Base-by-base conservation (phyloP, 225 moss, liverwort and hornwort genomes). In the Climacium dendroides region DNA sequence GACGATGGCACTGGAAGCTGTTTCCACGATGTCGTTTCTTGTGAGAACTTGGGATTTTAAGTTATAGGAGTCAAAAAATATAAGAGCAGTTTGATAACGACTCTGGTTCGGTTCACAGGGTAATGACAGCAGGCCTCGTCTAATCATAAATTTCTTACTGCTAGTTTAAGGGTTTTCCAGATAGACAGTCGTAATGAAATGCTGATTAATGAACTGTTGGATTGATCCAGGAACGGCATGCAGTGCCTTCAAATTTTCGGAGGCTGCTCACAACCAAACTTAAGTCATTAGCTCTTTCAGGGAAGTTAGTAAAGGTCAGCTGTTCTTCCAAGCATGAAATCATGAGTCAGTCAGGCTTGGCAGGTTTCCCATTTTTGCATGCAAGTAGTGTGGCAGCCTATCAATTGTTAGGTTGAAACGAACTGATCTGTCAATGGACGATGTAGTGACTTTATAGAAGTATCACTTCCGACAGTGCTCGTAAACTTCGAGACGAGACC, bases 171-270 rank as follows among this genome's bases (percentile, higher is more conserved):
- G 86, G 64, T 81, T 88, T 88, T 88, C 76, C 73, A 81, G 71
- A 39, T 84, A 73, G 78, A 77, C 86, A 74, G 87, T 82, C 85
- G 82, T 85, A 81, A 87, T 26, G 90, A 85, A 80, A 82, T 90
- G 92, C 92, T 92, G 90, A 92, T 92, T 82, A 85, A 90, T 87
- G 87, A 90, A 82, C 87, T 89, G 90, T 88, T 90, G 90, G 92
- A 82, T 88, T 91, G 93, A 92, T 94, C 89, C 97, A 99, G 98
- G 98, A 97, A 87, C 96, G 94, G 87, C 98, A 99, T 94, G 97
- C 96, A 77, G 98, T 99, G 85, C 98, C 98, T 87, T 93, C 97
- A 89, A 99, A 96, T 88, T 97, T 99, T 92, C 95, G 98, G 89
- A 96, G 98, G 93, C 92, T 99, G 64, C 90, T 99, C 78, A 97